Base-by-base conservation (phyloP, 2,329 filamentous ascomycete genomes). In the Cercospora nicotianae region DNA sequence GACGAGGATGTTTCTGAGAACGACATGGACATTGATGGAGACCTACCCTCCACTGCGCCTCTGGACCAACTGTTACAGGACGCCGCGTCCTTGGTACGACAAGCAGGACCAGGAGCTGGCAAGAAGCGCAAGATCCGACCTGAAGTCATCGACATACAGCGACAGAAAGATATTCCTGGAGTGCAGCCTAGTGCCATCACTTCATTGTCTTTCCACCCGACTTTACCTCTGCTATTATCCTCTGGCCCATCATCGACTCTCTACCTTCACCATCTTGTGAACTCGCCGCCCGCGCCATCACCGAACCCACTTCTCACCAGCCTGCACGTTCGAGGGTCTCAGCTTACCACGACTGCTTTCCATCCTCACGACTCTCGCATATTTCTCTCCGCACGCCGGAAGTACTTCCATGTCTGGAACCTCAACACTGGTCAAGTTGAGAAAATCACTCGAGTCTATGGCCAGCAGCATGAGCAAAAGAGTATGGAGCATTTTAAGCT, bases 321-420 rank as follows among this genome's bases (percentile, higher is more conserved):
- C 13, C 87, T 98, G 23, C 93, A 97, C 79, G 87, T 96, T 76
- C 90, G 90, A 76, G 87, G 88, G 70, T 94, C 93, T 0, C 91
- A 94, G n/a, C 85, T 99, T 63, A 88, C 90, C 67, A 93, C 91
- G 13, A 93, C 94, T 6, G 87, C 91, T 42, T 98, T 99, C 79
- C 84, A 93, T 66, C 87, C 78, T 2, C 75, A 63, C 13, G 92
- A 91, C 70, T 89, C 91, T 70, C 90, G 90, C 74, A 91, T 99
- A 72, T 92, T 97, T 79, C 91, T 97, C 68, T 91, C 93, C 18
- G 94, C 94, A 42, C 90, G 94, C 39, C 88, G 95, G 60, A 89
- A 89, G 70, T 98, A 93, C 83, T 97, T 98, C 80, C 95, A 98
- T 81, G 89, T 91, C 72, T 99, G 95, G 95, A 90, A 98, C 75